Percentiles rank a stretch among this genome's conserved stretches.
Evolutionary conservation across 345 rosid genomes (phyloP).

Genomic region (Citrus mangshanensis): DNA sequence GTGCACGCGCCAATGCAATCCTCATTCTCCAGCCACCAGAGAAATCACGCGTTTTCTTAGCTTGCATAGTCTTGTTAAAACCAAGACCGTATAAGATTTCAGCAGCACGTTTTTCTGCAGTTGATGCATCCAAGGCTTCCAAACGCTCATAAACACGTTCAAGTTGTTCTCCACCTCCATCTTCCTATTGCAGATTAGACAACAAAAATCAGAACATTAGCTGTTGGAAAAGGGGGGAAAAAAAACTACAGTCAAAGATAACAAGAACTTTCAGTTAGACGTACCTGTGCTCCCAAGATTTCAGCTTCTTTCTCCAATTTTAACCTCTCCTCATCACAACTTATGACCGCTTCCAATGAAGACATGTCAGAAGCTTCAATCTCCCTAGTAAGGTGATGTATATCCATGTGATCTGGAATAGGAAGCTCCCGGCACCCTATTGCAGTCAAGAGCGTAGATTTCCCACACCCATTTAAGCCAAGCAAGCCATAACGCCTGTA

Average conservation of each 20-base stretch:
- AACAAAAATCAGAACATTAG: neutral
- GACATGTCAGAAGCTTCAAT: conserved; percentile 98
- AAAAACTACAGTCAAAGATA: neutral
- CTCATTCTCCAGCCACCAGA: conserved; percentile 99
- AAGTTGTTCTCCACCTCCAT: conserved; percentile 96
- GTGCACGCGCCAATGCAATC: conserved; percentile 92
- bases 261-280: neutral
- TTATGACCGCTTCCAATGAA: conserved; percentile 79
- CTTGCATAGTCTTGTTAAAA: conserved; percentile 87
- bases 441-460: conserved; percentile 86
- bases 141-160: conserved; percentile 86
- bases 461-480: conserved; percentile 97
- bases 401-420: conserved; percentile 96
- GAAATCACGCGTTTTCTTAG: conserved; percentile 84
- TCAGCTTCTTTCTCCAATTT: conserved; percentile 90
- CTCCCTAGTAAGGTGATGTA: conserved; percentile 79
- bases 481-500: conserved; percentile 94
- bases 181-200: conserved; percentile 48
- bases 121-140: conserved; percentile 88
- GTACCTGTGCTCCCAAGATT: conserved; percentile 62
- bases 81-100: conserved; percentile 97
- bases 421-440: conserved; percentile 90
- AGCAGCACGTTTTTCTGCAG: conserved; percentile 99
- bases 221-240: too few relatives aligned
- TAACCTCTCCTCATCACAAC: conserved; percentile 96